phyloP scores from a whole-genome alignment of 192 early-diverging fungal genomes.

The Backusella luteola region DNA sequence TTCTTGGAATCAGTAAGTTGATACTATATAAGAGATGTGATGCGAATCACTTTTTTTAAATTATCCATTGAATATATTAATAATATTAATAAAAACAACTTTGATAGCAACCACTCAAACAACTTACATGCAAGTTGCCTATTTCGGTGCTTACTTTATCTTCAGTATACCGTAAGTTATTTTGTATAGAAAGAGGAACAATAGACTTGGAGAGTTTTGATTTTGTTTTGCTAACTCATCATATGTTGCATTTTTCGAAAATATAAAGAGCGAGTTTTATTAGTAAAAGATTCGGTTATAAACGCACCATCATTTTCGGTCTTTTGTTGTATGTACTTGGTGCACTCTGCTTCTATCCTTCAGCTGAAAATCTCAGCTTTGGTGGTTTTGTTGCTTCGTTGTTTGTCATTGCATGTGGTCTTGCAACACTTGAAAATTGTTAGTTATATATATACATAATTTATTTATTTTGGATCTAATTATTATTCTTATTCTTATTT shows the following conservation, averaged over 20 bases:
- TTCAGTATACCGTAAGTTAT: constrained; percentile 32
- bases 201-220: no score
- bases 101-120: constrained; percentile 26
- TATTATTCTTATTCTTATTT: neutral
- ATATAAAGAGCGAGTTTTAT: constrained; percentile 27
- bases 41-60: neutral
- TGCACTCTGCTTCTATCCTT: constrained; percentile 34
- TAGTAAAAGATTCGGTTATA: constrained; percentile 30
- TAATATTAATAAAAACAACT: neutral
- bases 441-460: neutral
- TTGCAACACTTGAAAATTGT: constrained; percentile 36
- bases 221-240: no score
- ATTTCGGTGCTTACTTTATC: constrained; percentile 38
- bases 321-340: constrained; percentile 31
- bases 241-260: neutral
- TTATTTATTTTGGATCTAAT: neutral
- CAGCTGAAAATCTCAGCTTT: constrained; percentile 21
- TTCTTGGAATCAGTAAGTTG: constrained; percentile 29
- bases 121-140: constrained; percentile 37
- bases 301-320: constrained; percentile 33
- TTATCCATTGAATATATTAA: neutral
- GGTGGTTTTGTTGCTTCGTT: constrained; percentile 34
- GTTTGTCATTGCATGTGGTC: constrained; percentile 38
- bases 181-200: neutral
- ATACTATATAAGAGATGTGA: neutral